Percentiles rank a stretch among this genome's conserved stretches.
phyloP scores from a whole-genome alignment of 176 grass and related monocot genomes.

The Cymbopogon citratus region DNA sequence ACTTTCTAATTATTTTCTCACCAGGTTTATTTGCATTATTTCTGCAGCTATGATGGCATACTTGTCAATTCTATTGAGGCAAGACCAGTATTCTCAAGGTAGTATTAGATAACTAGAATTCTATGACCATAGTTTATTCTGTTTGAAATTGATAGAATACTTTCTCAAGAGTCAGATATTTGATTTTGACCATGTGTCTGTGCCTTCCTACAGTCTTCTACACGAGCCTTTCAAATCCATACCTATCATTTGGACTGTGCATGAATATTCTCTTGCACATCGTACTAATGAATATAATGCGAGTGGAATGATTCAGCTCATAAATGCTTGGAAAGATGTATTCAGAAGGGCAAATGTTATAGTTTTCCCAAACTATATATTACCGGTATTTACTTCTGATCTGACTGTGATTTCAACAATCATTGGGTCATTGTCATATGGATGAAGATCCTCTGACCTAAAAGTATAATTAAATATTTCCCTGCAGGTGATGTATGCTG shows the following conservation, averaged over 20 bases:
- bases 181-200: conserved; percentile 28
- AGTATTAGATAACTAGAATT: conserved; percentile 31
- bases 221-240: conserved; percentile 98
- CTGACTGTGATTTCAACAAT: conserved; percentile 4
- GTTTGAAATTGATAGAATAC: conserved; percentile 19
- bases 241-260: conserved; percentile 94
- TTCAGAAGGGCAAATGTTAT: conserved; percentile 78
- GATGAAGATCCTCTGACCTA: conserved; percentile 17
- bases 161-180: conserved; percentile 21
- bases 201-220: conserved; percentile 64
- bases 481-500: conserved; percentile 90
- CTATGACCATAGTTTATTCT: conserved; percentile 7
- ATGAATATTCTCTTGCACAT: conserved; percentile 67
- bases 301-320: conserved; percentile 60
- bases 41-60: conserved; percentile 93
- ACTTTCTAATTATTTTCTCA: conserved; percentile 61
- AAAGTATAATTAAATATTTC: conserved; percentile 32
- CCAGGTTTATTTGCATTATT: conserved; percentile 64
- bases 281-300: conserved; percentile 51
- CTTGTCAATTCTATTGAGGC: conserved; percentile 84
- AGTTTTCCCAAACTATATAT: conserved; percentile 81
- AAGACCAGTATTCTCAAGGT: conserved; percentile 83
- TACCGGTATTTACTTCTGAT: conserved; percentile 64
- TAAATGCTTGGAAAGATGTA: conserved; percentile 76
- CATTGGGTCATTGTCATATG: conserved; percentile 12